Conservation (phyloP, 164 flowering plant genomes). For the Dillenia turbinata region DNA sequence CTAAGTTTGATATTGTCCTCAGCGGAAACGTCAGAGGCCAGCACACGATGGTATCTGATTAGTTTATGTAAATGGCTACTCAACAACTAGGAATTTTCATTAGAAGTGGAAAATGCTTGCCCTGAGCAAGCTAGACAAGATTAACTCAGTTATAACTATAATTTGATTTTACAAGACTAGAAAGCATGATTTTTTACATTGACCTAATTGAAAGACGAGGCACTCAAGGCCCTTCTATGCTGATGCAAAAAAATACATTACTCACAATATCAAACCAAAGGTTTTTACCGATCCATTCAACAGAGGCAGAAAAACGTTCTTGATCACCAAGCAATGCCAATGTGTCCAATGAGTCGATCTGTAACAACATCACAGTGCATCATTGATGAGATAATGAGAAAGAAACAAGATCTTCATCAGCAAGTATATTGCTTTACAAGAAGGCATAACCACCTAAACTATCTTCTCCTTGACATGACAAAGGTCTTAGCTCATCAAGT, state of each 20-base stretch:
- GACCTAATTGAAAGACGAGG: too few species aligned
- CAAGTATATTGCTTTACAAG: conserved; percentile 42
- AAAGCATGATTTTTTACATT: too few species aligned
- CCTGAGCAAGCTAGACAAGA: too few species aligned
- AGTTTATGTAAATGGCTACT: too few species aligned
- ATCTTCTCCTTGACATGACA: conserved; percentile 88
- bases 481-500: conserved; percentile 80
- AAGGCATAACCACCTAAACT: conserved; percentile 91
- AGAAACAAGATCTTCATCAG: neutral
- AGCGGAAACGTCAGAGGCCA: too few species aligned
- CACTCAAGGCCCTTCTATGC: too few species aligned
- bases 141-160: too few species aligned
- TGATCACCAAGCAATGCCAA: conserved; percentile 84
- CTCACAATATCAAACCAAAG: conserved; percentile 95
- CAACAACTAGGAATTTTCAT: too few species aligned
- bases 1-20: too few species aligned
- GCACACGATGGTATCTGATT: too few species aligned
- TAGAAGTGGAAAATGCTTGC: too few species aligned
- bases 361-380: conserved; percentile 11
- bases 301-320: conserved; percentile 68
- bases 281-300: conserved; percentile 96
- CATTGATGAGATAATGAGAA: neutral
- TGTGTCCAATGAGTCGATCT: conserved; percentile 93
- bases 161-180: too few species aligned
- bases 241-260: conserved; percentile 3